phyloP scores from a whole-genome alignment of 306 rosid species.

The Trifolium dubium region DNA sequence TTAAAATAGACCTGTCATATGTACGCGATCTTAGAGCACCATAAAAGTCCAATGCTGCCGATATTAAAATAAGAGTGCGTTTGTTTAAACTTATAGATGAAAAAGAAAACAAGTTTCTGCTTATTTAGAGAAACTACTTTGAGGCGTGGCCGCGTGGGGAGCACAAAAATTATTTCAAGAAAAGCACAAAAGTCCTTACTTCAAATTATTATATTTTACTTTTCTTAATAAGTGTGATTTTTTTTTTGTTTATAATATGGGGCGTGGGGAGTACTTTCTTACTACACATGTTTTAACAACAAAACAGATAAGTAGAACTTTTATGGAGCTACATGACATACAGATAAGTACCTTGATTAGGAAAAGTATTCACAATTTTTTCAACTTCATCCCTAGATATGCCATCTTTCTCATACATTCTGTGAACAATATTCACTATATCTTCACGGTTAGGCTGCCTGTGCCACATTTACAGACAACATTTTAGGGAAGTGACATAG shows the following conservation, averaged over 20 bases:
- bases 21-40: constrained; percentile 95
- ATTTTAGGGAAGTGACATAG: constrained; percentile 42
- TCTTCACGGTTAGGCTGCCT: constrained; percentile 95
- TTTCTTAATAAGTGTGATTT: too few species aligned
- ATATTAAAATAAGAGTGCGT: constrained; percentile 41
- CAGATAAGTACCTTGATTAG: constrained; percentile 76
- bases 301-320: constrained; percentile 16
- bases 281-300: constrained; percentile 11
- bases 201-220: too few species aligned
- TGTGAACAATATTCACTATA: constrained; percentile 79
- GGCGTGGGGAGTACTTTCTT: background rate
- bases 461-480: constrained; percentile 52
- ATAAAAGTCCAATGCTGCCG: constrained; percentile 93
- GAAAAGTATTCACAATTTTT: constrained; percentile 71
- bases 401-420: constrained; percentile 92
- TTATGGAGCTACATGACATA: constrained; percentile 19
- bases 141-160: too few species aligned
- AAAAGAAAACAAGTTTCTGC: background rate
- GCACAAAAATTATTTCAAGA: background rate
- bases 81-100: background rate
- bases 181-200: too few species aligned
- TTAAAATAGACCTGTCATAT: constrained; percentile 75
- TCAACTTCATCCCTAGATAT: constrained; percentile 74
- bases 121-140: background rate
- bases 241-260: too few species aligned